A percentile compares a stretch with the other conserved stretches of the same genome.
These are phyloP conservation scores for Clausena lansium DNA, from an alignment of 345 rosid genomes.

Conservation along the genomic window DNA sequence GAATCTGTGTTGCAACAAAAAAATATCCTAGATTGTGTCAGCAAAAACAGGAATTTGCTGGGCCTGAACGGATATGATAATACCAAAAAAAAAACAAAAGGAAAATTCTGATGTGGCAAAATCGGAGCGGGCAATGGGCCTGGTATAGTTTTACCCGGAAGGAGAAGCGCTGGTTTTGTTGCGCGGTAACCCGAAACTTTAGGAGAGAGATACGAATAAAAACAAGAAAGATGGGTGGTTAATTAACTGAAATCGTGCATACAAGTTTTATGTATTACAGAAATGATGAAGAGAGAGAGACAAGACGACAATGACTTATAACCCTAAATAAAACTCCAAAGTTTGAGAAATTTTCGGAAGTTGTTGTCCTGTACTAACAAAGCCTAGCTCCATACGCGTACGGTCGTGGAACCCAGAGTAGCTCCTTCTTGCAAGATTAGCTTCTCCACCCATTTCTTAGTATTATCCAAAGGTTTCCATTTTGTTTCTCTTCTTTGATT, in stretches of 20 bases:
- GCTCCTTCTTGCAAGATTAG: not conserved
- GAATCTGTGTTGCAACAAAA: not conserved
- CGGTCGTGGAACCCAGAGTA: too few species aligned
- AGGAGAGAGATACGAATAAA: slow-evolving; percentile 20
- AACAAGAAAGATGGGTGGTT: slow-evolving; percentile 18
- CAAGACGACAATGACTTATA: not conserved
- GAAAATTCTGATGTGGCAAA: not conserved
- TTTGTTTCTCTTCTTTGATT: not conserved
- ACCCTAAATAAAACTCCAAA: not conserved
- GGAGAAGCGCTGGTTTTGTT: slow-evolving; percentile 14
- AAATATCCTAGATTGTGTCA: not conserved
- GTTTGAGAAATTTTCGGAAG: slow-evolving; percentile 8
- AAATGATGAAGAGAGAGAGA: not conserved
- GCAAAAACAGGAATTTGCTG: not conserved
- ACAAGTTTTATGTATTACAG: slow-evolving; percentile 15
- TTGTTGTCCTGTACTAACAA: not conserved
- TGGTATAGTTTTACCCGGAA: not conserved
- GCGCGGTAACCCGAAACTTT: slow-evolving; percentile 60
- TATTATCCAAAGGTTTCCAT: not conserved
- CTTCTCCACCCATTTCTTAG: not conserved
- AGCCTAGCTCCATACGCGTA: not conserved
- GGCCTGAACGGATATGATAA: not conserved
- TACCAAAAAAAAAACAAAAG: too few species aligned
- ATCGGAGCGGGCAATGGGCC: not conserved
- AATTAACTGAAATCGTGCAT: slow-evolving; percentile 27